Base-by-base conservation (phyloP, 2,329 filamentous ascomycete species). In the Hirsutella minnesotensis region DNA sequence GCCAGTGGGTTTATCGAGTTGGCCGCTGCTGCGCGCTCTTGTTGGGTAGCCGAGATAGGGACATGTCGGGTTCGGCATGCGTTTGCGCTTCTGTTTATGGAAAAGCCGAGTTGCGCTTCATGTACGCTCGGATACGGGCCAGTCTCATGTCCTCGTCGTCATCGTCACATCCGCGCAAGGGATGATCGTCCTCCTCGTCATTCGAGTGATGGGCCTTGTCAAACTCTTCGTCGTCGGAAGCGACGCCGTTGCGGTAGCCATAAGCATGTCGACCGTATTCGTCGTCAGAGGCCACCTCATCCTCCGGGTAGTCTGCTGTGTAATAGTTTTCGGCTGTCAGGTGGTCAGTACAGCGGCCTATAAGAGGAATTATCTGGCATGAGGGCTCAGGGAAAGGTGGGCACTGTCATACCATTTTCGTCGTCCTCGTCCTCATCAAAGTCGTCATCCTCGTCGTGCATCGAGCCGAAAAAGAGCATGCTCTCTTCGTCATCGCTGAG, bases 281-380 rank as follows among this genome's bases (percentile, higher is more conserved):
- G 41, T 67, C 64, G 51, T 87, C 83, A 15, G 77, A 81, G 37
- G 77, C 80, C 13, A 87, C 72, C 56, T 89, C 84, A 42, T 89
- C 83, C 47, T 89, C 84, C 1, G 84, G 84, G 51, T 89, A 89
- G 57, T 89, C 84, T 42, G 83, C 81, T 3, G 79, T 78, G 55
- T 88, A 87, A 60, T 86, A 80, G 53, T 86, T 82, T 56, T 89
- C 84, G 30, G 84, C 81, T 80, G 46, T 15, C 9, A 19, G 37
- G 10, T 31, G 24, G 47, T 48, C 38, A 44, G 44, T 16, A 4
- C 35, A 20, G n/a, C 13, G 13, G 20, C 10, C 36, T 1, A n/a
- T 9, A 18, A 9, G 15, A 9, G 15, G 12, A 16, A 9, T n/a
- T 18, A 9, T 22, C 9, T 12, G 10, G 15, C n/a, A 20, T 10